These are phyloP conservation scores for Lipomyces spencermartinsiae DNA, from an alignment of 805 yeast species.

Conservation along the genomic window DNA sequence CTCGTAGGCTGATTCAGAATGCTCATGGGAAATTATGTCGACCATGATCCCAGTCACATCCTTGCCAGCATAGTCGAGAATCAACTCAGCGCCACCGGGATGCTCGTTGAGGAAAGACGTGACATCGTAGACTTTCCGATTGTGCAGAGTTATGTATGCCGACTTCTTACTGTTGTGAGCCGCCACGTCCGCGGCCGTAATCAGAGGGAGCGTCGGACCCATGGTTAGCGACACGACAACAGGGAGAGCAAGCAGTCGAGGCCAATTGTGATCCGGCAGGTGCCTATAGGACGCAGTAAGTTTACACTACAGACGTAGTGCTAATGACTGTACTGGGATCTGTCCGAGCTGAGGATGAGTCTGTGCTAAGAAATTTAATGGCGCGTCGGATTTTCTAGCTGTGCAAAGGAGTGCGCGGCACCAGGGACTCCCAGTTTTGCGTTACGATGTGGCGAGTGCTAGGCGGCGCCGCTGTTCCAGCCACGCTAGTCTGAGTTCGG, in stretches of 20 bases:
- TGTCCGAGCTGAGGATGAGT: no score
- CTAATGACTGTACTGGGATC: no score
- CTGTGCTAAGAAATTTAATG: no score
- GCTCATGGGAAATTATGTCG: conserved; percentile 74
- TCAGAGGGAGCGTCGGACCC: conserved; percentile 58
- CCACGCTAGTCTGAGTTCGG: no score
- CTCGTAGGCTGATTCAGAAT: conserved; percentile 84
- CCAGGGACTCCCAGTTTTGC: no score
- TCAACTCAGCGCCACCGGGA: conserved; percentile 69
- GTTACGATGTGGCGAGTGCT: no score
- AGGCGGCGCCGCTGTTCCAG: no score
- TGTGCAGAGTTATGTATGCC: conserved; percentile 76
- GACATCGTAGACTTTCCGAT: conserved; percentile 81
- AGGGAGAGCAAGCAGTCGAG: background rate
- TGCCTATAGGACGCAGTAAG: background rate
- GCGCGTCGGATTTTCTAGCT: no score
- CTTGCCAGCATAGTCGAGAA: conserved; percentile 49
- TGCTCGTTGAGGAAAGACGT: conserved; percentile 75
- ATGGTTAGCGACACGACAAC: background rate
- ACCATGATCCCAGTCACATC: conserved; percentile 72
- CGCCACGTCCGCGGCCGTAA: conserved; percentile 60
- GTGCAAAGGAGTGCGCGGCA: no score
- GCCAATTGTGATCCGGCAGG: background rate
- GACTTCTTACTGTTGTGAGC: conserved; percentile 55
- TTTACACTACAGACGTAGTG: background rate